Conservation (phyloP, 169 alveolate species). For the Plasmodium cynomolgi region DNA sequence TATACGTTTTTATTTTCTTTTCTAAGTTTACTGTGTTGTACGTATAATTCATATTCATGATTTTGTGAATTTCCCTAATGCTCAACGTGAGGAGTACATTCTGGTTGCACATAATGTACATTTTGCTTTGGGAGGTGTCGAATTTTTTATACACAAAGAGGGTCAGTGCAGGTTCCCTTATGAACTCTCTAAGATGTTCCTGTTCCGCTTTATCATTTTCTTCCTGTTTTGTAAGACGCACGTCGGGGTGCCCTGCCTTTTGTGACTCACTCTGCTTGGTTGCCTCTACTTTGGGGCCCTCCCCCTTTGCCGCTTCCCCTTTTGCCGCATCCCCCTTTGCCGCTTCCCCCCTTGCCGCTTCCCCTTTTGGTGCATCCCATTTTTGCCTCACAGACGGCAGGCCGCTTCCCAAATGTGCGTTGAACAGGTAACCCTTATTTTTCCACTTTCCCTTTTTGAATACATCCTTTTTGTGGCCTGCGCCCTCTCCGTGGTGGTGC, state of each 20-base stretch:
- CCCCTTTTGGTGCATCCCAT: neutral
- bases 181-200: neutral
- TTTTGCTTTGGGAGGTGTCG: constrained; percentile 56
- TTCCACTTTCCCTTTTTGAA: constrained; percentile 21
- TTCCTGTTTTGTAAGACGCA: neutral
- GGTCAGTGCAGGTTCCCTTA: neutral
- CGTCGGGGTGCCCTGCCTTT: neutral
- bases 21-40: constrained; percentile 39
- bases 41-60: constrained; percentile 18
- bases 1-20: constrained; percentile 32
- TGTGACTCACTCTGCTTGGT: neutral
- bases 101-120: constrained; percentile 14
- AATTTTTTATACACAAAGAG: constrained; percentile 23
- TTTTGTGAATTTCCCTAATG: constrained; percentile 40
- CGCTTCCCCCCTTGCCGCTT: too few relatives aligned
- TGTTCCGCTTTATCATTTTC: neutral
- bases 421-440: constrained; percentile 20
- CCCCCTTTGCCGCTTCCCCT: neutral
- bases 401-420: constrained; percentile 6
- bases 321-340: neutral
- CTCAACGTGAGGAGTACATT: constrained; percentile 30
- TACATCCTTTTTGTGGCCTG: neutral
- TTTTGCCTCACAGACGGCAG: neutral
- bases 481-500: neutral
- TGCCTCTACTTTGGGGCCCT: neutral